Base-by-base conservation (phyloP, 352 stramenopile species). In the Globisporangium paddicum region DNA sequence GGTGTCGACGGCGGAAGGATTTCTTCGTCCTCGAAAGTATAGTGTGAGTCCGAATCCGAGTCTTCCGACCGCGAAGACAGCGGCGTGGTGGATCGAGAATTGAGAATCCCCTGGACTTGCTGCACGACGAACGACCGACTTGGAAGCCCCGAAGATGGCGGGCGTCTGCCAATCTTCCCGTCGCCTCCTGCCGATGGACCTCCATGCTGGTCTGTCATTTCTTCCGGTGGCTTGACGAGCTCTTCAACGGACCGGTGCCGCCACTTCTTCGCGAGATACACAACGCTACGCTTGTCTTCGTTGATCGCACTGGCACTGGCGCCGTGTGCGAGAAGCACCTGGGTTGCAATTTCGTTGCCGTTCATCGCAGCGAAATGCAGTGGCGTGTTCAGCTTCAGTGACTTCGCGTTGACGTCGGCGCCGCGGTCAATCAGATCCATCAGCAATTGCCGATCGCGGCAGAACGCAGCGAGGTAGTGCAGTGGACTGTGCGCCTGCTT, bases 241-340 rank as follows among this genome's bases (percentile, higher is more conserved):
- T 81, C 76, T 57, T 88, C 77, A 0, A 88, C 77, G 0, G 52
- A 61, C n/a, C 71, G 68, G 64, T 86, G 75, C 8, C 76, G 67
- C 82, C 82, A 92, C 59, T 91, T 89, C 64, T 87, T 86, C 21
- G 79, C 77, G 13, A 92, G 54, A 37, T 89, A 92, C 38, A 92
- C 69, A 13, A 87, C 79, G 37, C 72, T 92, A 28, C 71, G 68
- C 55, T 88, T 90, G 63, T 90, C 82, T 61, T 89, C 82, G 57
- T 92, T 90, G 52, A 86, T 86, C 30, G 74, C 69, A 28, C 70
- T 89, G 4, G 75, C 62, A 47, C 73, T 87, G 0, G 79, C 82
- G n/a, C 79, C 82, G 38, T 89, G 57, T 1, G 73, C 69, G 2
- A 90, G 56, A 2, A 92, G 66, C 2, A 90, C 68, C 40, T 72